phyloP scores from a whole-genome alignment of 208 protist species.

The Wallacemonas sp. region DNA sequence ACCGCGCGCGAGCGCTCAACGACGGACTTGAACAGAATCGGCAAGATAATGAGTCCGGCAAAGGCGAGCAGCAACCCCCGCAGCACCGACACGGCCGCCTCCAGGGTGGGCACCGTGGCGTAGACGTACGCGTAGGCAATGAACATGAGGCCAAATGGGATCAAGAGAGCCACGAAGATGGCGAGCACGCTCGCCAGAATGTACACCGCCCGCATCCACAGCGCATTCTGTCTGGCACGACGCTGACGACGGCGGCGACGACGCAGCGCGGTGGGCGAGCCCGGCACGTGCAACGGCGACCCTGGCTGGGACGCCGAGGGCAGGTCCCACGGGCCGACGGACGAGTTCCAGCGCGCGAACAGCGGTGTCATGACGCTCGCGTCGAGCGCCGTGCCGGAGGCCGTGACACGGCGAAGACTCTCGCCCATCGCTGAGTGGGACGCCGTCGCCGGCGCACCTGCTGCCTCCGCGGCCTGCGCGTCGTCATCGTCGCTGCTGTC shows the following conservation, averaged over 20 bases:
- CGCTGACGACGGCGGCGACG: background rate
- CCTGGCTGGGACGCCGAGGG: conserved; percentile 2
- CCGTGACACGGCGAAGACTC: too few relatives aligned
- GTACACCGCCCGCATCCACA: conserved; percentile 21
- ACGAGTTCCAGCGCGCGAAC: conserved; percentile 13
- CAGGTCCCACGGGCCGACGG: background rate
- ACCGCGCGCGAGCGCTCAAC: conserved; percentile 23
- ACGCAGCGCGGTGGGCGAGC: background rate
- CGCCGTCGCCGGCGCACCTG: too few relatives aligned
- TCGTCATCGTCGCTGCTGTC: conserved; percentile 5
- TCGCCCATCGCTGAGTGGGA: too few relatives aligned
- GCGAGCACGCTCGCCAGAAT: conserved; percentile 34
- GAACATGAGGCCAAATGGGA: conserved; percentile 47
- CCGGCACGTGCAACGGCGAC: background rate
- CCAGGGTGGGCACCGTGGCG: conserved; percentile 32
- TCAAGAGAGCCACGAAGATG: conserved; percentile 42
- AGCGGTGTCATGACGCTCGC: background rate
- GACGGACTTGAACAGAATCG: conserved; percentile 43
- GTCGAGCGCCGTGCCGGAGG: background rate
- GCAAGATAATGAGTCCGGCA: conserved; percentile 43
- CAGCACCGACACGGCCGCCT: conserved; percentile 30
- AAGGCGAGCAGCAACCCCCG: conserved; percentile 43
- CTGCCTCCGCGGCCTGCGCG: too few relatives aligned
- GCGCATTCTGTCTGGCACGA: conserved; percentile 2
- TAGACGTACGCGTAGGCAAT: conserved; percentile 52